A percentile compares a stretch with the other conserved stretches of the same genome.
These are phyloP conservation scores for Backusella tarrabulga DNA, from an alignment of 192 early-diverging fungal species.

Conservation along the genomic window DNA sequence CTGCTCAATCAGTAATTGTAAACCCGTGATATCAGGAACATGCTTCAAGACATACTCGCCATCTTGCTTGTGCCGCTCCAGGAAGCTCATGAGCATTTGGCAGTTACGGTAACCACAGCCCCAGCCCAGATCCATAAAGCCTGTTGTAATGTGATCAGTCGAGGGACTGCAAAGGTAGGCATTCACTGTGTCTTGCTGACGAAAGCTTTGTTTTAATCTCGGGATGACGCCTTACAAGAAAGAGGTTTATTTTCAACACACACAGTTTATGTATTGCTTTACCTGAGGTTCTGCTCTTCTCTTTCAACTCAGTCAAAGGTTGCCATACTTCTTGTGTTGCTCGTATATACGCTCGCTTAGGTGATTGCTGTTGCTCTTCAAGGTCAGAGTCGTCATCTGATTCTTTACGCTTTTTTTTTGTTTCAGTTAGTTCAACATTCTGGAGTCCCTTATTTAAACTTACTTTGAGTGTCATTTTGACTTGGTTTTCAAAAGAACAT, in stretches of 20 bases:
- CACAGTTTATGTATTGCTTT: background rate
- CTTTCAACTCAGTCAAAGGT: background rate
- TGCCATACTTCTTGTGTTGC: background rate
- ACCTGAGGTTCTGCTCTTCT: conserved; percentile 6
- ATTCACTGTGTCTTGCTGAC: conserved; percentile 9
- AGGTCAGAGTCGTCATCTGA: background rate
- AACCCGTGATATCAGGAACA: conserved; percentile 38
- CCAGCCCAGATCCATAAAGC: conserved; percentile 55
- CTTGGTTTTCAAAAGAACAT: background rate
- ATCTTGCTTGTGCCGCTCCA: conserved; percentile 23
- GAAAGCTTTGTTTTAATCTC: conserved; percentile 9
- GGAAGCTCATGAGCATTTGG: conserved; percentile 62
- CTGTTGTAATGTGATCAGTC: conserved; percentile 29
- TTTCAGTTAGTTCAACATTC: background rate
- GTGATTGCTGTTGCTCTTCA: background rate
- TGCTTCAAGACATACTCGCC: conserved; percentile 9
- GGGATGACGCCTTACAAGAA: background rate
- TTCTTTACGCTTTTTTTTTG: background rate
- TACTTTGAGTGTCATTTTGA: conserved; percentile 10
- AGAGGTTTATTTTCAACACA: background rate
- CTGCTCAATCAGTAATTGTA: conserved; percentile 55
- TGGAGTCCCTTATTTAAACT: background rate
- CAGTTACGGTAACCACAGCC: conserved; percentile 74
- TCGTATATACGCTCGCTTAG: background rate
- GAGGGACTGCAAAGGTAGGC: conserved; percentile 26